Conservation (phyloP, 1,284 basidiomycete species). For the Ganoderma resinaceum region DNA sequence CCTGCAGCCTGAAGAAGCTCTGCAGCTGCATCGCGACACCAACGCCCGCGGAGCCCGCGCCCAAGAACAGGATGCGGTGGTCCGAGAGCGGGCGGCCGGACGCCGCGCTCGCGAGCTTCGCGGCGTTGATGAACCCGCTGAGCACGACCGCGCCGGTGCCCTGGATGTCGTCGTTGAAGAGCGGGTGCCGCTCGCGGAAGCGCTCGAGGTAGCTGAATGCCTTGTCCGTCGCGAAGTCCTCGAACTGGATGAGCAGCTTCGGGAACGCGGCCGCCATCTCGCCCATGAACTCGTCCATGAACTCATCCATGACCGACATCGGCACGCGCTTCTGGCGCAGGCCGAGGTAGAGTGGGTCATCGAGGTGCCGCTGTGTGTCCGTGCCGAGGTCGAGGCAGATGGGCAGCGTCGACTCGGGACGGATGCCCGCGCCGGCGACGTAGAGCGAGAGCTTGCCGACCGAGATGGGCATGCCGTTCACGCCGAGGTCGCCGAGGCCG, state of each 20-base stretch:
- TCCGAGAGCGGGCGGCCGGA: slow-evolving; percentile 73
- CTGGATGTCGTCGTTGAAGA: slow-evolving; percentile 87
- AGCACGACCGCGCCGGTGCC: slow-evolving; percentile 93
- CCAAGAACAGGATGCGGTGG: slow-evolving; percentile 92
- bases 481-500: slow-evolving; percentile 89
- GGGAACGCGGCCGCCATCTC: slow-evolving; percentile 82
- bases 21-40: slow-evolving; percentile 90
- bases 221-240: slow-evolving; percentile 90
- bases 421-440: slow-evolving; percentile 87
- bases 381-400: slow-evolving; percentile 91
- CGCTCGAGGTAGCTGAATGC: slow-evolving; percentile 85
- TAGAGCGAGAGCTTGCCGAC: slow-evolving; percentile 95
- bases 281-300: slow-evolving; percentile 94
- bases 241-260: slow-evolving; percentile 90
- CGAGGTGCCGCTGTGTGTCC: slow-evolving; percentile 82
- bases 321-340: slow-evolving; percentile 75
- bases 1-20: slow-evolving; percentile 87
- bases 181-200: slow-evolving; percentile 77
- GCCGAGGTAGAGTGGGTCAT: slow-evolving; percentile 93
- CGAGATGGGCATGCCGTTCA: slow-evolving; percentile 92
- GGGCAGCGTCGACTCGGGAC: slow-evolving; percentile 85
- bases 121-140: slow-evolving; percentile 90
- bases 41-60: slow-evolving; percentile 88
- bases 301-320: slow-evolving; percentile 73
- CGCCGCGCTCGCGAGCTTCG: slow-evolving; percentile 76